Evolutionary conservation across 192 early-diverging fungal genomes (phyloP).

Genomic region (Lunasporangiospora selenospora): DNA sequence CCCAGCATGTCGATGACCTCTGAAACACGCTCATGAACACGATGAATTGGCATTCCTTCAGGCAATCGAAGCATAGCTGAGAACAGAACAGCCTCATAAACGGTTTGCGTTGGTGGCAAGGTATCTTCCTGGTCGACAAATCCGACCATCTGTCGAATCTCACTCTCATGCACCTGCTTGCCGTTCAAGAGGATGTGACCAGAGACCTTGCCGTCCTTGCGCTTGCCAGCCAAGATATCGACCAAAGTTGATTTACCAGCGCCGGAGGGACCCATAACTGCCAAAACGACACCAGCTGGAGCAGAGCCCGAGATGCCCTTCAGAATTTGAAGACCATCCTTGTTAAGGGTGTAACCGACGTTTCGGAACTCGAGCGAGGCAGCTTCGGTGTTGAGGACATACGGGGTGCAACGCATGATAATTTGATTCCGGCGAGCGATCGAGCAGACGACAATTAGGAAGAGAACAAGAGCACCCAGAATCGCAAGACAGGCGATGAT

Average conservation of each 20-base stretch:
- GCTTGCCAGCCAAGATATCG: conserved; percentile 77
- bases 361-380: conserved; percentile 41
- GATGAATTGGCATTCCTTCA: conserved; percentile 56
- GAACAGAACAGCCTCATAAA: conserved; percentile 80
- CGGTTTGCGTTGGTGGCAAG: conserved; percentile 64
- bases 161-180: conserved; percentile 35
- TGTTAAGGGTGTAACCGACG: conserved; percentile 42
- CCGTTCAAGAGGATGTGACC: conserved; percentile 63
- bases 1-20: conserved; percentile 68
- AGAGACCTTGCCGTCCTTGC: conserved; percentile 59
- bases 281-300: conserved; percentile 75
- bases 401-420: conserved; percentile 9
- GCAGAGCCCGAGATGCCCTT: conserved; percentile 75
- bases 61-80: conserved; percentile 75
- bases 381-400: conserved; percentile 19
- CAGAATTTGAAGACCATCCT: conserved; percentile 68
- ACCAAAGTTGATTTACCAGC: conserved; percentile 93
- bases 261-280: conserved; percentile 93
- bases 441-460: conserved; percentile 18
- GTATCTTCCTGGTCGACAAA: conserved; percentile 75
- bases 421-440: conserved; percentile 23
- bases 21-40: conserved; percentile 56
- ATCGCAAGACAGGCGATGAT: conserved; percentile 26
- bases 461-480: conserved; percentile 25
- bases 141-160: conserved; percentile 71